These are phyloP conservation scores for Kwoniella sp. DNA, from an alignment of 768 basidiomycete species.

Conservation along the genomic window DNA sequence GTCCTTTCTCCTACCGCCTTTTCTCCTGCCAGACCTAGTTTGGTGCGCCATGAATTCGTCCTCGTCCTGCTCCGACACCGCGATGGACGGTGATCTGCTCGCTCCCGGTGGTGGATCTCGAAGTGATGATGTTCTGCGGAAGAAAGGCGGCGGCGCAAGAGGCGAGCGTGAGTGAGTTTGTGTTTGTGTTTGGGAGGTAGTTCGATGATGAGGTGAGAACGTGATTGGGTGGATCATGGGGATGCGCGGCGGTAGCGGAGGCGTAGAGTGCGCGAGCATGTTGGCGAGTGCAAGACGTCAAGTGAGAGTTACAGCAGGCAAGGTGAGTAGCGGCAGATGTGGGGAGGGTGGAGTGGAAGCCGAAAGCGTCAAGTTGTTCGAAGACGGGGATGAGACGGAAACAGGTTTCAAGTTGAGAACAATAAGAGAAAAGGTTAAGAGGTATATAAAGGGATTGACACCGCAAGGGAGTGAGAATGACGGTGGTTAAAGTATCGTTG, in stretches of 20 bases:
- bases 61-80: constrained; percentile 16
- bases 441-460: background rate
- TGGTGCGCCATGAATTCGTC: constrained; percentile 41
- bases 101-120: constrained; percentile 24
- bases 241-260: constrained; percentile 11
- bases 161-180: constrained; percentile 5
- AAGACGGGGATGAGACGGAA: background rate
- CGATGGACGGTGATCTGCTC: constrained; percentile 19
- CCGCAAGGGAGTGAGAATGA: background rate
- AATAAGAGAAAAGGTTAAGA: background rate
- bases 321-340: background rate
- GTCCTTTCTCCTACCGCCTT: constrained; percentile 21
- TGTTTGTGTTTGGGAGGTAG: background rate
- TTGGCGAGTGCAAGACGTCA: background rate
- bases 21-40: constrained; percentile 21
- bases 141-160: constrained; percentile 17
- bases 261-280: constrained; percentile 23
- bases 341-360: background rate
- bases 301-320: background rate
- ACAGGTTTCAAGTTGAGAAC: constrained; percentile 4
- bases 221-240: constrained; percentile 6
- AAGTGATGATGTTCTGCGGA: constrained; percentile 23
- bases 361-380: too few relatives aligned
- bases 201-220: constrained; percentile 2
- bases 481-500: background rate